phyloP scores from a whole-genome alignment of 2,329 filamentous ascomycete genomes.

The Ophiostoma piceae region DNA sequence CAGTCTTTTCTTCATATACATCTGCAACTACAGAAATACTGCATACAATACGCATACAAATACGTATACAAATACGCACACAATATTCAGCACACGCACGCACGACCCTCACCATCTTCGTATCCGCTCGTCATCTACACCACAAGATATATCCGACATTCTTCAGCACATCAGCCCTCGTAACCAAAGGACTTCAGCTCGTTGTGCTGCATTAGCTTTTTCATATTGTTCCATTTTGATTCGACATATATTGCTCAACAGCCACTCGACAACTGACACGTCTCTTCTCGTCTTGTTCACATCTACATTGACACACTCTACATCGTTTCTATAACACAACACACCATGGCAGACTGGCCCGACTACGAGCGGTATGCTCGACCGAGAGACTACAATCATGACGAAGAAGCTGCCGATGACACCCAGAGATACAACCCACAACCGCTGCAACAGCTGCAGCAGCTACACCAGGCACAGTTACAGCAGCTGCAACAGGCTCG shows the following conservation, averaged over 20 bases:
- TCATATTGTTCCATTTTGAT: too few relatives aligned
- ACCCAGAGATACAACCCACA: not conserved
- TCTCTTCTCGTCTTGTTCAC: not conserved
- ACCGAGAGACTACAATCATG: not conserved
- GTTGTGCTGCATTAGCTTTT: too few relatives aligned
- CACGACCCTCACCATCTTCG: too few relatives aligned
- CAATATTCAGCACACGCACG: too few relatives aligned
- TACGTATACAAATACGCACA: too few relatives aligned
- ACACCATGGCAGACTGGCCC: not conserved
- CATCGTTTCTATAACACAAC: not conserved
- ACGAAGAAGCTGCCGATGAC: not conserved
- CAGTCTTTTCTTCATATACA: not conserved
- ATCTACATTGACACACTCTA: not conserved
- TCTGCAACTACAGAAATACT: not conserved
- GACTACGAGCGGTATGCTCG: constrained; percentile 5
- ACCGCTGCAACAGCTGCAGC: not conserved
- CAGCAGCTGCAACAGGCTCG: not conserved
- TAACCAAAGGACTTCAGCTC: too few relatives aligned
- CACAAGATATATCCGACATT: too few relatives aligned
- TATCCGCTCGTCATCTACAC: too few relatives aligned
- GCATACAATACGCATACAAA: not conserved
- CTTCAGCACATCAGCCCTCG: too few relatives aligned
- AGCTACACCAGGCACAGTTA: not conserved
- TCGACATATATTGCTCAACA: too few relatives aligned
- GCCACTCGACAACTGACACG: too few relatives aligned